These are phyloP conservation scores for Usnea hakonensis DNA, from an alignment of 495 filamentous ascomycete genomes.

Conservation along the genomic window DNA sequence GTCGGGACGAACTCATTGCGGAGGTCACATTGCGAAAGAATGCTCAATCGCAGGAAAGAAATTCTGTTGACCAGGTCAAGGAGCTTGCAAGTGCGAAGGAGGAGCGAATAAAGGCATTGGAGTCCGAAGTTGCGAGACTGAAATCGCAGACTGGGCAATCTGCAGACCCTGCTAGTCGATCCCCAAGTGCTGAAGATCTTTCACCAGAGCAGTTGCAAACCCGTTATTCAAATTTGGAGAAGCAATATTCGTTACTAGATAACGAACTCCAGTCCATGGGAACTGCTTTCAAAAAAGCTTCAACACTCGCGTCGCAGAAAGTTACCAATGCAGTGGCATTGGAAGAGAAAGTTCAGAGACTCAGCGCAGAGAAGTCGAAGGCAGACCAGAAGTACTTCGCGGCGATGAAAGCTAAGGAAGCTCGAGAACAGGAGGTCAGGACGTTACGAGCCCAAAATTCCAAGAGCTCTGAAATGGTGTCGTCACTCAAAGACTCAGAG, in stretches of 20 bases:
- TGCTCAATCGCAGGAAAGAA: slow-evolving; percentile 65
- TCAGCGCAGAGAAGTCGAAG: slow-evolving; percentile 84
- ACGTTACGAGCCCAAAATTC: slow-evolving; percentile 70
- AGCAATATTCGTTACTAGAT: slow-evolving; percentile 73
- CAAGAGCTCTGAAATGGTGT: slow-evolving; percentile 88
- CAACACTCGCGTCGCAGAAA: slow-evolving; percentile 75
- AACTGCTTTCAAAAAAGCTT: slow-evolving; percentile 77
- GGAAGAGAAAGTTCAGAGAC: slow-evolving; percentile 69
- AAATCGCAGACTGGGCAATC: slow-evolving; percentile 39
- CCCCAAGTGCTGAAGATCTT: slow-evolving; percentile 43
- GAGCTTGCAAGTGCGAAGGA: slow-evolving; percentile 71
- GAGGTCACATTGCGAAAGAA: slow-evolving; percentile 75
- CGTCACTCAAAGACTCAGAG: slow-evolving; percentile 86
- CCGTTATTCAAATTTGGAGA: slow-evolving; percentile 65
- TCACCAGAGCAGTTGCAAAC: slow-evolving; percentile 60
- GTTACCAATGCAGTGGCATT: slow-evolving; percentile 62
- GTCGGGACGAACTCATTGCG: slow-evolving; percentile 73
- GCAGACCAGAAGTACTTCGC: slow-evolving; percentile 97
- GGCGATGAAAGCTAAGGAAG: slow-evolving; percentile 87
- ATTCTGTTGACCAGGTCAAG: slow-evolving; percentile 58
- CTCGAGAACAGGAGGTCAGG: slow-evolving; percentile 66
- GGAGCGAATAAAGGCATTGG: slow-evolving; percentile 66
- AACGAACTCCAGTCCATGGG: slow-evolving; percentile 82
- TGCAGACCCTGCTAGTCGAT: slow-evolving; percentile 36
- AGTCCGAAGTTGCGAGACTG: slow-evolving; percentile 71